A percentile compares a stretch with the other conserved stretches of the same genome.
These are phyloP conservation scores for Rhodotorula sp. DNA, from an alignment of 1,284 basidiomycete genomes.

Conservation along the genomic window DNA sequence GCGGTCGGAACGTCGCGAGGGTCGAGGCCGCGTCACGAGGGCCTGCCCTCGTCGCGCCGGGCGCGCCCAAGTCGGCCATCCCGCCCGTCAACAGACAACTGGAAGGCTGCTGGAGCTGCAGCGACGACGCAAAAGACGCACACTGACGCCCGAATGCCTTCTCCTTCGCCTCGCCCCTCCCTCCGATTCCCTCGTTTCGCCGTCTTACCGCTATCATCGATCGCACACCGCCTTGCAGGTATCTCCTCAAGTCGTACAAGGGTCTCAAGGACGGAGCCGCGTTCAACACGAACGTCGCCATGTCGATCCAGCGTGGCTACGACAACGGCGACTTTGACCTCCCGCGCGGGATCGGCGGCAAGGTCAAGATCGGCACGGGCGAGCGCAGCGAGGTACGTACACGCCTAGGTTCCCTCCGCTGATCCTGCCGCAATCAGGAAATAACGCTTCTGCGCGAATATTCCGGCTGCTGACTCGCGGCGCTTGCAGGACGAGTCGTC, in stretches of 20 bases:
- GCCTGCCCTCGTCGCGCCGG: no score
- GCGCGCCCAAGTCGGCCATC: no score
- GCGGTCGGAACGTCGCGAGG: not conserved
- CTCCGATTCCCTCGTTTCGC: not conserved
- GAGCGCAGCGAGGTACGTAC: not conserved
- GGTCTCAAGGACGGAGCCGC: conserved; percentile 8
- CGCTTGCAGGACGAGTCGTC: not conserved
- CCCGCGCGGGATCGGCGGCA: conserved; percentile 42
- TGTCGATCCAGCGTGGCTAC: conserved; percentile 29
- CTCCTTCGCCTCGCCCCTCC: not conserved
- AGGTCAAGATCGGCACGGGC: conserved; percentile 31
- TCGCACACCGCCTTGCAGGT: conserved; percentile 13
- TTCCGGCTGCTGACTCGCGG: no score
- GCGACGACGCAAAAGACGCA: no score
- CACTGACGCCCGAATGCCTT: not conserved
- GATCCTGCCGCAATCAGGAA: no score
- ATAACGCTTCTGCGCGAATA: no score
- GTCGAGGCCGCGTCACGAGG: no score
- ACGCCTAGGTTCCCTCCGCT: no score
- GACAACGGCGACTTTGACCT: conserved; percentile 38
- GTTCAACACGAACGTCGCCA: conserved; percentile 20
- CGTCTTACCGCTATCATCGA: not conserved
- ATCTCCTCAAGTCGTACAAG: conserved; percentile 25
- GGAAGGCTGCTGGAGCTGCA: no score
- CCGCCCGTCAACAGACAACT: no score